Evolutionary conservation across 306 rosid species (phyloP).

Genomic region (Gleditsia sinensis): DNA sequence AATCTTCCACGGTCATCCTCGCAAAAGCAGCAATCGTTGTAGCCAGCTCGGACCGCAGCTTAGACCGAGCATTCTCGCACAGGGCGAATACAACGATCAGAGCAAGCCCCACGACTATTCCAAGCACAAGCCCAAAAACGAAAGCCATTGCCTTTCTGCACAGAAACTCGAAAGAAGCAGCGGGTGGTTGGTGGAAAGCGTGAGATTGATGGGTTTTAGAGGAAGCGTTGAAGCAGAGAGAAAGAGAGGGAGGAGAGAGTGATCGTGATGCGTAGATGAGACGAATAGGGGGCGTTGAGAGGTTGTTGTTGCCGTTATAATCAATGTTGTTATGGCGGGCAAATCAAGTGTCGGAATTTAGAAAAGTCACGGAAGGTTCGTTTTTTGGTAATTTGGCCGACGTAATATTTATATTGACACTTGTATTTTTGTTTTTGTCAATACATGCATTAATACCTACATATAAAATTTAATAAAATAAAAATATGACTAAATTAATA

Average conservation of each 20-base stretch:
- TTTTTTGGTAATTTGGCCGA: not conserved
- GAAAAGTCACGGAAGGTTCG: not conserved
- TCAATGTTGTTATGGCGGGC: constrained; percentile 8
- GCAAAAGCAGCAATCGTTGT: constrained; percentile 78
- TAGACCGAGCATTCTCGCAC: constrained; percentile 69
- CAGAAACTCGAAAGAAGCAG: not conserved
- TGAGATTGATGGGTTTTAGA: not conserved
- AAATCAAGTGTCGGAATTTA: not conserved
- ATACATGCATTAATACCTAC: too few species aligned
- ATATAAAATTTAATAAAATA: too few species aligned
- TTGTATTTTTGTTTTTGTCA: too few species aligned
- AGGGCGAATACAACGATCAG: constrained; percentile 65
- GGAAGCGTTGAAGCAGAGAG: not conserved
- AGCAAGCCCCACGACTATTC: constrained; percentile 64
- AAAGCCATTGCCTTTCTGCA: constrained; percentile 59
- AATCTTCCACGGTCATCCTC: constrained; percentile 80
- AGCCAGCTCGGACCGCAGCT: constrained; percentile 71
- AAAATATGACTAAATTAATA: too few species aligned
- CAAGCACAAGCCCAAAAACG: constrained; percentile 68
- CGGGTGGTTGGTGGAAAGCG: not conserved
- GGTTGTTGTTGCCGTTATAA: not conserved
- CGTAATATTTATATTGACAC: not conserved
- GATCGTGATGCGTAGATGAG: not conserved
- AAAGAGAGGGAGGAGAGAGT: not conserved
- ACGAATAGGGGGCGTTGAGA: not conserved